Evolutionary conservation across 139 green algal genomes (phyloP).

Genomic region (Chlamydomonas schloesseri): DNA sequence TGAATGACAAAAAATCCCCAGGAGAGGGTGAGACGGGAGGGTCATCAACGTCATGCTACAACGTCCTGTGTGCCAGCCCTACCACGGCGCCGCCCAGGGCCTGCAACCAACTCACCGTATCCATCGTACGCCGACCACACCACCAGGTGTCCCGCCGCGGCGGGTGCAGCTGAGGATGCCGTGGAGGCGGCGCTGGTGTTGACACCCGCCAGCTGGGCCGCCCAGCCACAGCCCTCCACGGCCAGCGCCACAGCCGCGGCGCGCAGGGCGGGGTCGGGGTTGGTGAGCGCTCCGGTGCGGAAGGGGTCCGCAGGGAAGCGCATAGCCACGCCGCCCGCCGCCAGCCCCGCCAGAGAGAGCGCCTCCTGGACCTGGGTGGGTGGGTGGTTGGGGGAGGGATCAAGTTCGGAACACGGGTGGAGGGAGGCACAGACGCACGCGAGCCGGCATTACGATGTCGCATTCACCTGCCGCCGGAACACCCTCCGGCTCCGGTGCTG

Average conservation of each 20-base stretch:
- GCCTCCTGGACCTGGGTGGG: conserved; percentile 36
- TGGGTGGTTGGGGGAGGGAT: no score
- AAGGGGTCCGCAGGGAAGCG: conserved; percentile 65
- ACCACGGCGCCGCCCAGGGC: no score
- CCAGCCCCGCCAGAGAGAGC: conserved; percentile 49
- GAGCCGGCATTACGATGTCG: no score
- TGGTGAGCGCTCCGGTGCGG: conserved; percentile 63
- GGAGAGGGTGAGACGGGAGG: no score
- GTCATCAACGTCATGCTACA: no score
- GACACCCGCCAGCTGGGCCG: conserved; percentile 51
- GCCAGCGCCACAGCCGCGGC: conserved; percentile 47
- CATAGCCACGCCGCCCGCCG: conserved; percentile 59
- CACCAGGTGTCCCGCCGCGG: conserved; percentile 50
- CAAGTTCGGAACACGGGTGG: no score
- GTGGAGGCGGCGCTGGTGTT: background rate
- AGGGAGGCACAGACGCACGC: no score
- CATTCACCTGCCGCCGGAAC: no score
- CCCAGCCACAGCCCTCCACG: conserved; percentile 59
- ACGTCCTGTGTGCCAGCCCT: no score
- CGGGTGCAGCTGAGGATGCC: background rate
- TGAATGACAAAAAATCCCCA: no score
- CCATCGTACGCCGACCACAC: conserved; percentile 72
- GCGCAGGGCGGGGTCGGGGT: conserved; percentile 52
- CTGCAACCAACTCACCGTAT: conserved; percentile 79
- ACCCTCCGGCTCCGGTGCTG: no score